Evolutionary conservation across 192 early-diverging fungal species (phyloP).

Genomic region (Coemansia erecta): DNA sequence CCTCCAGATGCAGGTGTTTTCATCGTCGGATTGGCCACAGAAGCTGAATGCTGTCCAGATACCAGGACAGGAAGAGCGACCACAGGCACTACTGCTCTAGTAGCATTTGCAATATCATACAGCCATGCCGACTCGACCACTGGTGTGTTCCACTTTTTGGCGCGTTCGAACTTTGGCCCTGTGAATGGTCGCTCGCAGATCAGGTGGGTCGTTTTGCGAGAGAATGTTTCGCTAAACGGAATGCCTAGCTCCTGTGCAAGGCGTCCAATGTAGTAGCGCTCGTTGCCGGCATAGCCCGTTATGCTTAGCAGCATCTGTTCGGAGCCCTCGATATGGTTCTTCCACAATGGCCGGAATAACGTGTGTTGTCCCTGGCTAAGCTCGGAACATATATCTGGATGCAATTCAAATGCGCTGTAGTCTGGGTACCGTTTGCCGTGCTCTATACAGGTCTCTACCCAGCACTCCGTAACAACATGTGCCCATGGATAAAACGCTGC

Average conservation of each 20-base stretch:
- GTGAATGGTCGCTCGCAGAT: constrained; percentile 59
- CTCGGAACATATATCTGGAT: constrained; percentile 1
- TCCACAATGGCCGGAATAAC: constrained; percentile 39
- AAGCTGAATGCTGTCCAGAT: no score
- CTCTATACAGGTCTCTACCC: constrained; percentile 60
- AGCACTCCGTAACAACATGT: constrained; percentile 58
- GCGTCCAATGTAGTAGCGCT: constrained; percentile 56
- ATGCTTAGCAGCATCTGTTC: constrained; percentile 43
- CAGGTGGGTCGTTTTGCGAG: constrained; percentile 64
- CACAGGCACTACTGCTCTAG: neutral
- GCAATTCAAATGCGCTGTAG: constrained; percentile 14
- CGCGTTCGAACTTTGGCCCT: constrained; percentile 74
- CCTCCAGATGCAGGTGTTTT: neutral
- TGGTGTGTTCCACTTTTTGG: constrained; percentile 67
- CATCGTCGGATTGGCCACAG: no score
- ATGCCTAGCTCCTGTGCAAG: constrained; percentile 49
- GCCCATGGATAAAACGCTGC: constrained; percentile 1
- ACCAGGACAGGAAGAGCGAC: no score
- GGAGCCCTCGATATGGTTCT: neutral
- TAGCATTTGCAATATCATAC: constrained; percentile 18
- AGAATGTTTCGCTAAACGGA: constrained; percentile 55
- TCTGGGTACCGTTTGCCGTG: constrained; percentile 37
- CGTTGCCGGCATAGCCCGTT: constrained; percentile 59
- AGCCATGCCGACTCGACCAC: constrained; percentile 63
- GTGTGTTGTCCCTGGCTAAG: constrained; percentile 37